Evolutionary conservation across 768 basidiomycete species (phyloP).

Genomic region (Mycena indigotica): DNA sequence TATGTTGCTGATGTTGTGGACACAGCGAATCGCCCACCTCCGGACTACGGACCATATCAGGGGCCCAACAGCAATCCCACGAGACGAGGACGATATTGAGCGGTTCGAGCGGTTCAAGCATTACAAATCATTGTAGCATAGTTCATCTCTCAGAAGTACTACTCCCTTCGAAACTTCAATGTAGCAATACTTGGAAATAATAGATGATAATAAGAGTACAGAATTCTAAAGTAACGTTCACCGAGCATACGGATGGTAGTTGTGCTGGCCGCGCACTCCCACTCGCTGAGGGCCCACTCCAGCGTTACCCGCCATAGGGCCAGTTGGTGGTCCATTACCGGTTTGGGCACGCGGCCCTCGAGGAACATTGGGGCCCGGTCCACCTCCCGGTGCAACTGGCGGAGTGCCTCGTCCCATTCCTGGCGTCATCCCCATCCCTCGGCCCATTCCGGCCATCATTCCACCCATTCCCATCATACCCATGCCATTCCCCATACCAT

Average conservation of each 20-base stretch:
- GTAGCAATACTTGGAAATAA: no score
- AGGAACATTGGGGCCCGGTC: conserved; percentile 55
- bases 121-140: neutral
- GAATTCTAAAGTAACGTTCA: conserved; percentile 31
- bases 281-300: conserved; percentile 76
- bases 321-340: conserved; percentile 46
- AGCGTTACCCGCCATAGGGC: conserved; percentile 49
- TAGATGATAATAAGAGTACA: neutral
- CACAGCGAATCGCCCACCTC: conserved; percentile 72
- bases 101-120: neutral
- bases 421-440: conserved; percentile 34
- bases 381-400: conserved; percentile 40
- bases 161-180: no score
- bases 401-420: conserved; percentile 38
- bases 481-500: conserved; percentile 35
- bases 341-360: conserved; percentile 55
- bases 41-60: conserved; percentile 85
- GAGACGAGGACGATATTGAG: conserved; percentile 29
- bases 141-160: no score
- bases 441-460: conserved; percentile 46
- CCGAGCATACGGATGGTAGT: conserved; percentile 84
- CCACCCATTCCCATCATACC: no score
- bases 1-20: conserved; percentile 11
- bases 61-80: conserved; percentile 58
- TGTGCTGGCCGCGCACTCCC: conserved; percentile 74